A percentile compares a stretch with the other conserved stretches of the same genome.
Conservation (phyloP, 2,329 filamentous ascomycete genomes). For the Fusarium decemcellulare region DNA sequence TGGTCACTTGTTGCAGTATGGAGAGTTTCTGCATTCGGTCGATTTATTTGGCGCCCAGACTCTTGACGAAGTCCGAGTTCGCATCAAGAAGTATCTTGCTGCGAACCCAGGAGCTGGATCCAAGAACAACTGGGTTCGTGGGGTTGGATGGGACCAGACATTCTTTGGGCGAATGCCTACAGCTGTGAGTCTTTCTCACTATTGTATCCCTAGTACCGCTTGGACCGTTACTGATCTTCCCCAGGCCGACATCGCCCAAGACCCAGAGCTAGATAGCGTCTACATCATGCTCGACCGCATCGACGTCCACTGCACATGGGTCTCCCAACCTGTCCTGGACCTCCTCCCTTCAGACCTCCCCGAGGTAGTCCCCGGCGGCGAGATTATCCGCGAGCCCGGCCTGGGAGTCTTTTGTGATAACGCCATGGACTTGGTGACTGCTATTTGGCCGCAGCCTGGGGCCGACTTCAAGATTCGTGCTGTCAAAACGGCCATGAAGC, state of each 20-base stretch:
- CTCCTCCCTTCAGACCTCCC: slow-evolving; percentile 68
- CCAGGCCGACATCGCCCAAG: slow-evolving; percentile 68
- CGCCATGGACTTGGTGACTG: slow-evolving; percentile 74
- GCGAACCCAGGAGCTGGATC: slow-evolving; percentile 66
- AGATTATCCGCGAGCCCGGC: slow-evolving; percentile 72
- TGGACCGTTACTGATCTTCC: slow-evolving; percentile 1
- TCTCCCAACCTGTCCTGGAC: slow-evolving; percentile 73
- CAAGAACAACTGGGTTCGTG: slow-evolving; percentile 72
- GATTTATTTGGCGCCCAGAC: slow-evolving; percentile 73
- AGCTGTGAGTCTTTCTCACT: slow-evolving; percentile 61
- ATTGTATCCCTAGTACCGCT: not conserved
- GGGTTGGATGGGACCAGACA: slow-evolving; percentile 80
- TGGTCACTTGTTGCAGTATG: slow-evolving; percentile 76
- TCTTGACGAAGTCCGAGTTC: slow-evolving; percentile 66
- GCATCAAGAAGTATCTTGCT: slow-evolving; percentile 66
- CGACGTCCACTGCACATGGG: slow-evolving; percentile 80
- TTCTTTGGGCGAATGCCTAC: slow-evolving; percentile 75
- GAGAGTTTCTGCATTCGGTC: slow-evolving; percentile 76
- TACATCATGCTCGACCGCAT: slow-evolving; percentile 80
- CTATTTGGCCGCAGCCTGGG: slow-evolving; percentile 70
- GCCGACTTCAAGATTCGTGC: slow-evolving; percentile 67
- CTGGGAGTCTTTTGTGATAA: slow-evolving; percentile 82
- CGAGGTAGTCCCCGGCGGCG: slow-evolving; percentile 72
- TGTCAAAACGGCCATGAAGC: slow-evolving; percentile 71
- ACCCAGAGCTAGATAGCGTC: slow-evolving; percentile 65